Percentiles rank a stretch among this genome's conserved stretches.
These are phyloP conservation scores for Gastrolobium villosum DNA, from an alignment of 306 rosid genomes.

Conservation along the genomic window DNA sequence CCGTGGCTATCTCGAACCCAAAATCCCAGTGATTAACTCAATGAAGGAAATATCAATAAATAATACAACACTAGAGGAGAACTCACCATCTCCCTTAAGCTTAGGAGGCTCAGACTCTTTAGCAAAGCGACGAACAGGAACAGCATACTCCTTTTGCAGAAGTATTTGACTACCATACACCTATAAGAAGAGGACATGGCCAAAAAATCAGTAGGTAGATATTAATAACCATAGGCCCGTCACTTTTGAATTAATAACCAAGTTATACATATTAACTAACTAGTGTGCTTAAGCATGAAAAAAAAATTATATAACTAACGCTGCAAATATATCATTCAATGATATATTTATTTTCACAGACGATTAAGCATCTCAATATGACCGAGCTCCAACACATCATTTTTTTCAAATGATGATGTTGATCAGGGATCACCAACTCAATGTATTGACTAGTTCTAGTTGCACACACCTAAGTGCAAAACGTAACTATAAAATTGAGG, in stretches of 20 bases:
- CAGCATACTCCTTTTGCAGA: conserved; percentile 68
- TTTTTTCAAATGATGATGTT: not conserved
- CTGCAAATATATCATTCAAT: not conserved
- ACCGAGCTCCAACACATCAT: not conserved
- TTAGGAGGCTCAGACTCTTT: conserved; percentile 70
- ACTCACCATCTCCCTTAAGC: conserved; percentile 94
- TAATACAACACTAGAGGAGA: conserved; percentile 28
- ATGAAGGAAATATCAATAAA: not conserved
- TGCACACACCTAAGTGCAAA: conserved; percentile 9
- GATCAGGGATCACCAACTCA: conserved; percentile 6
- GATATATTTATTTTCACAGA: conserved; percentile 1
- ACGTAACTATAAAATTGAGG: not conserved
- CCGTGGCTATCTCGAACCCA: not conserved
- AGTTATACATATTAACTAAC: not conserved
- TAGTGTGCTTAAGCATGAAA: conserved; percentile 1
- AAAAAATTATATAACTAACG: not conserved
- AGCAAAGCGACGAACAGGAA: conserved; percentile 85
- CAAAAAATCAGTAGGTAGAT: not conserved
- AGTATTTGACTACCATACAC: conserved; percentile 68
- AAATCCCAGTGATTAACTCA: not conserved
- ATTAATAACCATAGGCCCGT: too few species aligned
- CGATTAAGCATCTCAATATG: not conserved
- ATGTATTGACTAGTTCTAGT: conserved; percentile 12
- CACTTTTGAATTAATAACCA: conserved; percentile 12
- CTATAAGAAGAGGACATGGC: conserved; percentile 46